Evolutionary conservation across 1,139 yeast species (phyloP), one percentile per base, ranked within the genome.

Genomic region (Arxiozyma heterogenica): DNA sequence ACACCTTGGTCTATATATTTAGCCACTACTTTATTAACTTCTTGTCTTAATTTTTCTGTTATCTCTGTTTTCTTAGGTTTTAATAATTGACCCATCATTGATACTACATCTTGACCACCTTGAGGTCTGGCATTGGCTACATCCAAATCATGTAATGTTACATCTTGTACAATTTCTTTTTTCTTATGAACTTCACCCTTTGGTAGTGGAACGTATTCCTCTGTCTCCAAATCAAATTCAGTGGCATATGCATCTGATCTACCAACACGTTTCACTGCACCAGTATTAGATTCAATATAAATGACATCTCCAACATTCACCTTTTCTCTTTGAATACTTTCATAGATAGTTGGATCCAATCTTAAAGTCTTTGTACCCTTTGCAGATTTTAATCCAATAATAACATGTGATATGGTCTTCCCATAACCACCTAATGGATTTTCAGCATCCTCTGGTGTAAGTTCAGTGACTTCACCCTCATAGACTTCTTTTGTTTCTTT

Each of bases 141-240:
- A 72, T 93, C 99, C 67, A 93, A 76, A 69, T 93, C 99, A 68
- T 94, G 97, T 62, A 93, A 78, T 1, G 98, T 89, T 49, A 93
- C 96, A 67, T 93, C 98, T 72, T 93, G 99, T 21, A 94, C 96
- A 63, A 93, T 90, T 72, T 93, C 98, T 72, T 93, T 93, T 80
- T 91, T 93, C 73, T 94, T 94, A 75, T 94, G 98, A 43, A 93
- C 98, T 70, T 93, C 99, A 50, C 98, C 98, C 74, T 93, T 93
- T 57, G 99, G 98, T 63, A 93, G 78, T 49, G 98, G 98, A 41
- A 94, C 99, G 70, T 93, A 93, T 71, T 93, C 98, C 74, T 93
- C 98, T 34, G 98, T 97, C 74, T 94, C 98, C 62, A 93, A 77
- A 71, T 93, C 99, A 64, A 91, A 93, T 72, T 93, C 99, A 1